Conservation (phyloP, 2,329 filamentous ascomycete genomes). For the Cladosporium sp. region DNA sequence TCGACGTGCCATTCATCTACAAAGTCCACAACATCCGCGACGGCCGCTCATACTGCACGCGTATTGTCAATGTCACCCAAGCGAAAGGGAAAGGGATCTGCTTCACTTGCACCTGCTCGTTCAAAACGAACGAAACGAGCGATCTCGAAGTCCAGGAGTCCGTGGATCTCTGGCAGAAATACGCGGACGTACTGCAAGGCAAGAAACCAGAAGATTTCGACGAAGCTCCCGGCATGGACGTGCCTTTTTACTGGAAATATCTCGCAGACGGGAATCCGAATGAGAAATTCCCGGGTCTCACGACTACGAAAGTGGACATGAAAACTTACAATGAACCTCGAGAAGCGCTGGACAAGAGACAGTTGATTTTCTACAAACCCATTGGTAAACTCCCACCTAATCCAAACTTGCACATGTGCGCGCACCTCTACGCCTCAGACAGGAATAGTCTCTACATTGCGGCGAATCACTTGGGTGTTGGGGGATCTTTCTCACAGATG, state of each 20-base stretch:
- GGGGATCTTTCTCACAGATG: constrained; percentile 38
- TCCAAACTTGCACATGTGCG: constrained; percentile 53
- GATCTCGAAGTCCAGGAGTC: constrained; percentile 32
- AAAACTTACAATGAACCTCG: constrained; percentile 39
- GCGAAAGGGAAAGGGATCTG: constrained; percentile 40
- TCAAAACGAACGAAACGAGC: constrained; percentile 43
- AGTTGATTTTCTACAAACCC: constrained; percentile 44
- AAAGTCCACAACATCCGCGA: constrained; percentile 47
- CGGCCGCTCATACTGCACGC: constrained; percentile 48
- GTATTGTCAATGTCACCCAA: constrained; percentile 50
- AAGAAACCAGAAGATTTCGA: constrained; percentile 30
- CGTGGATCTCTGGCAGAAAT: constrained; percentile 33
- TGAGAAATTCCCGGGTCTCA: constrained; percentile 41
- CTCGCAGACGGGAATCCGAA: constrained; percentile 33
- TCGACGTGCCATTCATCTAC: constrained; percentile 48
- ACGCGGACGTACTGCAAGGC: constrained; percentile 30
- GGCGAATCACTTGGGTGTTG: constrained; percentile 44
- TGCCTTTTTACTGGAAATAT: constrained; percentile 32
- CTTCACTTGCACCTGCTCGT: constrained; percentile 50
- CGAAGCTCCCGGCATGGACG: constrained; percentile 34
- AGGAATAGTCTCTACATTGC: constrained; percentile 51
- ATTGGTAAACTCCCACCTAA: constrained; percentile 35
- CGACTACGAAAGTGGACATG: constrained; percentile 52
- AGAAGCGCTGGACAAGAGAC: constrained; percentile 33
- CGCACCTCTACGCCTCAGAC: constrained; percentile 55